Evolutionary conservation across 2,329 filamentous ascomycete species (phyloP).

Genomic region (Aspergillus terreus): DNA sequence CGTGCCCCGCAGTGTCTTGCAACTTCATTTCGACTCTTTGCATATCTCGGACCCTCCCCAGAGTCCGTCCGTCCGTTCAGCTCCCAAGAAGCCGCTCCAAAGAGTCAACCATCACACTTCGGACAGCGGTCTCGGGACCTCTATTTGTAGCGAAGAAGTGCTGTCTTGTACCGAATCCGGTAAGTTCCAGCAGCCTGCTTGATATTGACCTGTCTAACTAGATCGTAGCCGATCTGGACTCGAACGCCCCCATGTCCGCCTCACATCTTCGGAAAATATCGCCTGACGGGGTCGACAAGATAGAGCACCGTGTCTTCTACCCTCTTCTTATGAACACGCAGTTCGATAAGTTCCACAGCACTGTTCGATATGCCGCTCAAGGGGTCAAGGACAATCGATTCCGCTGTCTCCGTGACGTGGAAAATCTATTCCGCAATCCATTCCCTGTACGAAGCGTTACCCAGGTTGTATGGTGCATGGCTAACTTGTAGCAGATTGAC

Average conservation of each 20-base stretch:
- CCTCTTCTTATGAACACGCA: conserved; percentile 70
- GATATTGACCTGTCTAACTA: conserved; percentile 12
- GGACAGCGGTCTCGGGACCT: conserved; percentile 85
- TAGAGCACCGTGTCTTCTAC: conserved; percentile 75
- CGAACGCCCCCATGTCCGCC: background rate
- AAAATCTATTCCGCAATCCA: conserved; percentile 87
- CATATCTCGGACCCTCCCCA: conserved; percentile 28
- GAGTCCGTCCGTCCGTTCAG: conserved; percentile 11
- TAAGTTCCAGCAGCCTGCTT: conserved; percentile 38
- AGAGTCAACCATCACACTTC: conserved; percentile 63
- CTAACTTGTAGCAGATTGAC: background rate
- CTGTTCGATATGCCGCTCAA: conserved; percentile 73
- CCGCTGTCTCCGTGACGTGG: conserved; percentile 84
- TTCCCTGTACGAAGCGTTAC: conserved; percentile 79
- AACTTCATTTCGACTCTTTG: conserved; percentile 46
- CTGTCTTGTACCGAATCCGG: conserved; percentile 36
- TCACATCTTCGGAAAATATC: conserved; percentile 56
- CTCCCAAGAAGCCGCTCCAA: conserved; percentile 33
- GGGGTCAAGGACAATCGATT: conserved; percentile 82
- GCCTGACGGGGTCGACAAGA: conserved; percentile 64
- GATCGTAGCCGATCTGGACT: background rate
- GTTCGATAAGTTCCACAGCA: conserved; percentile 74
- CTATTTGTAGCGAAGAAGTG: conserved; percentile 60
- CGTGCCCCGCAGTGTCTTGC: conserved; percentile 58
- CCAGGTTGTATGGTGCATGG: conserved; percentile 66